These are phyloP conservation scores for Plasmodium sp. DNA, from an alignment of 169 alveolate species.

Conservation along the genomic window DNA sequence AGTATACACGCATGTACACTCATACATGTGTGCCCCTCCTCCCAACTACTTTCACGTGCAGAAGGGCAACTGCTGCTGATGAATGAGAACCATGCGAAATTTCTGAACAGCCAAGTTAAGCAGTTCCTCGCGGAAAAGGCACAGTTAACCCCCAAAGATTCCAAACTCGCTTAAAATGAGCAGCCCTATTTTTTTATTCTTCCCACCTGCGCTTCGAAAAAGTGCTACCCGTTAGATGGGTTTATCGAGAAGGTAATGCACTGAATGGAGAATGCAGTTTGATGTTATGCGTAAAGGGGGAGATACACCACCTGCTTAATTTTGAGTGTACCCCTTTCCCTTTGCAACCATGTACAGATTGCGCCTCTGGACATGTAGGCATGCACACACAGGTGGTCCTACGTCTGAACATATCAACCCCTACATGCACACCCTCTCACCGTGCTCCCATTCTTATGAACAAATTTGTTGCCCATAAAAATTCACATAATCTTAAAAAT, in stretches of 20 bases:
- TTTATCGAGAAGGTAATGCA: background rate
- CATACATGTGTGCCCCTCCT: background rate
- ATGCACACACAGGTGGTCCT: background rate
- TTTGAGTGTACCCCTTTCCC: background rate
- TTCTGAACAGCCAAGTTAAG: background rate
- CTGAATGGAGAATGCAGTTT: background rate
- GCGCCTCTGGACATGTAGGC: background rate
- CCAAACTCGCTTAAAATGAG: background rate
- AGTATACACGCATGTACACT: background rate
- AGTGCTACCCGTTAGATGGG: background rate
- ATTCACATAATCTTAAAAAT: background rate
- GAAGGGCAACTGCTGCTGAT: slow-evolving; percentile 40
- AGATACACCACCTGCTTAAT: background rate
- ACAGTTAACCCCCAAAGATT: background rate
- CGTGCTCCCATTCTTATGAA: background rate
- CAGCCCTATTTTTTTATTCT: background rate
- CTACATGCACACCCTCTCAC: background rate
- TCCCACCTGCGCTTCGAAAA: background rate
- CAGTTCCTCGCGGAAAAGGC: slow-evolving; percentile 22
- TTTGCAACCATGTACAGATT: background rate
- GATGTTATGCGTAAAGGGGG: background rate
- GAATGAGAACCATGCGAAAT: background rate
- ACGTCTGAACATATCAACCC: background rate
- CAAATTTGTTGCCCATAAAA: background rate
- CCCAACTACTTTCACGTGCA: background rate